phyloP scores from a whole-genome alignment of 345 rosid species.

The Pistacia vera region DNA sequence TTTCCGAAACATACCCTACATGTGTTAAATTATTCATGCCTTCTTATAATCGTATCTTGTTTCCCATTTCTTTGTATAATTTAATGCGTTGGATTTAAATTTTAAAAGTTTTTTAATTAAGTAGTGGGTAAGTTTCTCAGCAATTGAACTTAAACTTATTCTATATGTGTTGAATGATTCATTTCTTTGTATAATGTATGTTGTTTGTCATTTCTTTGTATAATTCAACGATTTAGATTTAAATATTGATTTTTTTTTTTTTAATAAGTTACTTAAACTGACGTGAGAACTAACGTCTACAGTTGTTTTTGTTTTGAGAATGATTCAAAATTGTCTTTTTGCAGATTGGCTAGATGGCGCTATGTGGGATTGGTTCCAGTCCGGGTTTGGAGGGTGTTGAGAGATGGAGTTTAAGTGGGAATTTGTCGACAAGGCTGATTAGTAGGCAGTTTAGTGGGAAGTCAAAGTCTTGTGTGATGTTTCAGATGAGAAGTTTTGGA shows the following conservation, averaged over 20 bases:
- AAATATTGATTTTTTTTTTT: neutral
- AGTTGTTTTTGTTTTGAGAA: neutral
- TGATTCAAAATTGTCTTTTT: neutral
- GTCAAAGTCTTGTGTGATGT: neutral
- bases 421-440: slow-evolving; percentile 31
- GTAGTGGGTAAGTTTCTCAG: neutral
- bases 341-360: slow-evolving; percentile 51
- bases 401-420: slow-evolving; percentile 31
- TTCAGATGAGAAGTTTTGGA: slow-evolving; percentile 21
- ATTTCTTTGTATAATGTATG: neutral
- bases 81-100: no score
- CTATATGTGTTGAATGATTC: no score
- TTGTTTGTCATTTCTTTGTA: neutral
- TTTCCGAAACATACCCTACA: no score
- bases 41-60: no score
- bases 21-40: no score
- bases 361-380: slow-evolving; percentile 42
- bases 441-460: slow-evolving; percentile 21
- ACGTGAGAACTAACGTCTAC: no score
- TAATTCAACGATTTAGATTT: neutral
- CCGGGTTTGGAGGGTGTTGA: slow-evolving; percentile 40
- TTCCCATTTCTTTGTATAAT: no score
- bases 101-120: no score
- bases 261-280: no score
- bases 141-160: no score